Evolutionary conservation across 768 basidiomycete species (phyloP), one percentile per base, ranked within the genome.

Genomic region (Lentinula detonsa): DNA sequence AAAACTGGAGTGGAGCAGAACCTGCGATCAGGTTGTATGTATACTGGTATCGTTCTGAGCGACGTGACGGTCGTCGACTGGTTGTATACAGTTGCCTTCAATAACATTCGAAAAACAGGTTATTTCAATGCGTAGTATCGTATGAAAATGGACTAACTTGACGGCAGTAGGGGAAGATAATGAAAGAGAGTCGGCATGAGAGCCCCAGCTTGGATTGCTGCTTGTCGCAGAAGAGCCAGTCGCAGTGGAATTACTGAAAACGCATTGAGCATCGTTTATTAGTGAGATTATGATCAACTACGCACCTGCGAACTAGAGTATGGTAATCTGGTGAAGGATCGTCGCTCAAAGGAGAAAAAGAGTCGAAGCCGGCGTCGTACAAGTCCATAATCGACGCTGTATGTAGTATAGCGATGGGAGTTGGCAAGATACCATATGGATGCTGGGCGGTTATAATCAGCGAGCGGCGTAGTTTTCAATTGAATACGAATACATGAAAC

Each of bases 11-110:
- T 4, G 80, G 80, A 1, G 79, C 77, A 18, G 69, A 68, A 21
- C 72, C 77, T 31, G 75, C 79, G 2, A 72, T 62, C 54, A 87
- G 68, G 58, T 75, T 74, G 65, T 86, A 85, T 1, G 79, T 78
- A 65, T 86, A 87, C 16, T 81, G 63, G 66, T 80, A 83, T 49
- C 78, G 75, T 67, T 81, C 79, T 33, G 71, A 72, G 11, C 67
- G 66, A 13, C 61, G 68, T 11, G 65, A 58, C 3, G 35, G 37
- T 34, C 63, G 60, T 42, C 60, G 65, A 18, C 62, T 61, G 45
- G 28, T 34, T 15, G 51, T 53, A 53, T 48, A 35, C 4, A 59
- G 46, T 33, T 46, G 45, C 46, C 48, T 46, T 56, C 37, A 13
- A 39, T 28, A 5, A 15, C 3, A 56, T 23, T 40, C 37, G 58